Evolutionary conservation across 139 green algal species (phyloP).

Genomic region (Chlorella sp.): DNA sequence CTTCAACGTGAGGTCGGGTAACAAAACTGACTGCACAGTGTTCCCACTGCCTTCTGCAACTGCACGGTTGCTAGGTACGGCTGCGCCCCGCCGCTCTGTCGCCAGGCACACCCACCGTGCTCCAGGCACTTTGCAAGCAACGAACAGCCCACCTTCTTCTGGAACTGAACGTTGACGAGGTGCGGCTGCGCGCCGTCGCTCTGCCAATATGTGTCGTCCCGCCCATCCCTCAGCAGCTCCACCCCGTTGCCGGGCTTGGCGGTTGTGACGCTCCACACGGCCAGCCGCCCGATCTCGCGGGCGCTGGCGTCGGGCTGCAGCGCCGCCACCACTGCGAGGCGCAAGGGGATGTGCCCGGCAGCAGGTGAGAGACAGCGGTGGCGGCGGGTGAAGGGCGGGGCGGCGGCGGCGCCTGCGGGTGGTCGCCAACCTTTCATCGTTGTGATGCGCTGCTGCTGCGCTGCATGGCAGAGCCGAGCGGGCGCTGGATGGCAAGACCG

Average conservation of each 20-base stretch:
- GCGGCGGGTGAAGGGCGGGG: background rate
- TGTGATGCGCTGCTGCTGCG: too few species aligned
- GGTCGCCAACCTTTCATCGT: too few species aligned
- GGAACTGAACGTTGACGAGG: slow-evolving; percentile 94
- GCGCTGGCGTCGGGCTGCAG: slow-evolving; percentile 22
- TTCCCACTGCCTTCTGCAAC: background rate
- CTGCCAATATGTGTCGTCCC: slow-evolving; percentile 97
- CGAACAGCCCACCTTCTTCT: slow-evolving; percentile 68
- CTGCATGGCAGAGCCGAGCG: too few species aligned
- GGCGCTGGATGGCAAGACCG: too few species aligned
- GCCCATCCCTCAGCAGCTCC: slow-evolving; percentile 90
- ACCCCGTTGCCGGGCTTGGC: slow-evolving; percentile 97
- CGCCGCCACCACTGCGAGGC: background rate
- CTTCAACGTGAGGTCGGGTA: background rate
- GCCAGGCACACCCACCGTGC: too few species aligned
- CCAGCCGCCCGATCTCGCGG: slow-evolving; percentile 85
- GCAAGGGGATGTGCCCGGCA: too few species aligned
- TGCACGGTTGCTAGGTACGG: background rate
- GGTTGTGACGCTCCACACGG: slow-evolving; percentile 92
- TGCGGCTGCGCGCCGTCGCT: slow-evolving; percentile 91
- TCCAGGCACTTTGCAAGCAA: too few species aligned
- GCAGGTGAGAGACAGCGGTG: background rate
- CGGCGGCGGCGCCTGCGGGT: background rate
- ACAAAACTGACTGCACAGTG: too few species aligned
- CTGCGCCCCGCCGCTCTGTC: too few species aligned